phyloP scores from a whole-genome alignment of 1,139 yeast species.

The Zygosaccharomyces pseudobailii region DNA sequence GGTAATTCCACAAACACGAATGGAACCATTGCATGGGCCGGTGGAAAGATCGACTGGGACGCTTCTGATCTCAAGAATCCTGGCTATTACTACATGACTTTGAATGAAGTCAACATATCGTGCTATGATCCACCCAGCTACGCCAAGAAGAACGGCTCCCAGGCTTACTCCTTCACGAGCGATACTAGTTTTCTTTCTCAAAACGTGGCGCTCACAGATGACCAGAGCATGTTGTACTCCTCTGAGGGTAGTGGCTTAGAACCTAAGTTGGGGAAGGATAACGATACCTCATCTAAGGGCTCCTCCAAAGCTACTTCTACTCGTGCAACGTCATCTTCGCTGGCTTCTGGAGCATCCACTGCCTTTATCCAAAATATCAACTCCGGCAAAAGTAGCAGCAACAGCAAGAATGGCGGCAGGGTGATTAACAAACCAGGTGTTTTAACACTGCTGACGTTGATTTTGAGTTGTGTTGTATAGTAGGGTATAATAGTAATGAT shows the following conservation, averaged over 20 bases:
- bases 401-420: not conserved
- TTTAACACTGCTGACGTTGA: not conserved
- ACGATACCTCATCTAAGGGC: constrained; percentile 15
- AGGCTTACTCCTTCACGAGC: constrained; percentile 55
- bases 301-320: constrained; percentile 16
- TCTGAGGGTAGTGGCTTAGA: constrained; percentile 62
- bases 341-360: constrained; percentile 10
- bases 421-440: not conserved
- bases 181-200: constrained; percentile 42
- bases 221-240: constrained; percentile 54
- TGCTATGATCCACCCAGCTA: constrained; percentile 68
- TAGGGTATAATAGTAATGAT: not conserved
- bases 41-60: constrained; percentile 83
- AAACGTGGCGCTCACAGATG: constrained; percentile 55
- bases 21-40: constrained; percentile 93
- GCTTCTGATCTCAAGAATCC: constrained; percentile 63
- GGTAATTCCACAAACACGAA: constrained; percentile 59
- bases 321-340: constrained; percentile 20
- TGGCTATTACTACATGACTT: constrained; percentile 71
- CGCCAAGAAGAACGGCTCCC: constrained; percentile 43
- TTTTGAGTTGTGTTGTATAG: not conserved
- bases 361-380: constrained; percentile 22
- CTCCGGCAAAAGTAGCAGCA: constrained; percentile 6
- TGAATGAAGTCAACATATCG: constrained; percentile 55
- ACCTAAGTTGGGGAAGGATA: constrained; percentile 38